These are phyloP conservation scores for Phytophthora pluvialis DNA, from an alignment of 352 stramenopile genomes.

Conservation along the genomic window DNA sequence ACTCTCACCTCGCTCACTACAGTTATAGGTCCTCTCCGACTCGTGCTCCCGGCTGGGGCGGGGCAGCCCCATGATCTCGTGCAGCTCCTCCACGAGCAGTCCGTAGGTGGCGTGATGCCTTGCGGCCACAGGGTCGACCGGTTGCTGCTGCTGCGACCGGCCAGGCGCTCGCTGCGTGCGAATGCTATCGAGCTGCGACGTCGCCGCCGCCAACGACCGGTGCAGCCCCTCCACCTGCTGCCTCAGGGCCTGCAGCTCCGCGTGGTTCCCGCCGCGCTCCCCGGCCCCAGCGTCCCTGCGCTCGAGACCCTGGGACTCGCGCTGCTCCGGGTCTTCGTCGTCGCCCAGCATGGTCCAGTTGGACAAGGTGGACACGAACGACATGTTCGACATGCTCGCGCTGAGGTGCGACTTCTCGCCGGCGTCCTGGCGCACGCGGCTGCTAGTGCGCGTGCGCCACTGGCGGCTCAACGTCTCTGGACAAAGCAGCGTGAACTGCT, in stretches of 20 bases:
- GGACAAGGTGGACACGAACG: slow-evolving; percentile 45
- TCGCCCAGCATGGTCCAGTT: slow-evolving; percentile 41
- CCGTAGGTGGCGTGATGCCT: slow-evolving; percentile 51
- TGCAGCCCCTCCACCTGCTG: slow-evolving; percentile 59
- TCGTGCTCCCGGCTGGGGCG: slow-evolving; percentile 22
- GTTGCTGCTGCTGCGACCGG: slow-evolving; percentile 1
- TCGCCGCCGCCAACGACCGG: slow-evolving; percentile 55
- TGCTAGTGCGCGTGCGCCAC: slow-evolving; percentile 31
- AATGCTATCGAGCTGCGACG: slow-evolving; percentile 55
- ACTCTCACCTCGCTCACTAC: slow-evolving; percentile 20
- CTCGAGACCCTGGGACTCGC: slow-evolving; percentile 29
- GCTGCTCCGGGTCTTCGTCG: slow-evolving; percentile 26
- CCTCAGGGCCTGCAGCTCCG: slow-evolving; percentile 50
- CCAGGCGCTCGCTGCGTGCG: slow-evolving; percentile 32
- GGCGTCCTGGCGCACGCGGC: slow-evolving; percentile 44
- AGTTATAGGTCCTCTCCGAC: slow-evolving; percentile 1
- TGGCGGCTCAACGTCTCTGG: slow-evolving; percentile 45
- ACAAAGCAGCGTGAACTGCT: slow-evolving; percentile 65
- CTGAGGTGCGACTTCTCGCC: slow-evolving; percentile 49
- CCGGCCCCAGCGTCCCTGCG: slow-evolving; percentile 12
- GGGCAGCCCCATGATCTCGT: slow-evolving; percentile 78
- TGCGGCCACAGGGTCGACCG: slow-evolving; percentile 37
- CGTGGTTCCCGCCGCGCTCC: slow-evolving; percentile 38
- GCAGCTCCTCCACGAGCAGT: slow-evolving; percentile 66
- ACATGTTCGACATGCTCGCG: slow-evolving; percentile 48